phyloP scores from a whole-genome alignment of 345 rosid genomes.

The Alliaria petiolata region DNA sequence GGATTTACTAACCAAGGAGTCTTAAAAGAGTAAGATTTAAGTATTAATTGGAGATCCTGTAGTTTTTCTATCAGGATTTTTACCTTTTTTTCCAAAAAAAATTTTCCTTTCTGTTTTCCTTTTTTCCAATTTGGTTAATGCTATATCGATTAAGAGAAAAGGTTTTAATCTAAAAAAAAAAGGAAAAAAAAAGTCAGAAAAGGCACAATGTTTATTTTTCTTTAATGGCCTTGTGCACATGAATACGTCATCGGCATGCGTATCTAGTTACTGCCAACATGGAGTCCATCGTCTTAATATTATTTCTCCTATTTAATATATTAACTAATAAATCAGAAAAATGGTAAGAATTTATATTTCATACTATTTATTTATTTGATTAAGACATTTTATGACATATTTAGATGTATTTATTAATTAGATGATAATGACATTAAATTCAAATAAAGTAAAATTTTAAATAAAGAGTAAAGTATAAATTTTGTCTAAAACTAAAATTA shows the following conservation, averaged over 20 bases:
- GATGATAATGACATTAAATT: too few species aligned
- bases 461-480: too few species aligned
- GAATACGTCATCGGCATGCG: not conserved
- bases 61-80: not conserved
- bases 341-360: not conserved
- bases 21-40: not conserved
- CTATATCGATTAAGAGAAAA: too few species aligned
- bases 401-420: too few species aligned
- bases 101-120: too few species aligned
- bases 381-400: not conserved
- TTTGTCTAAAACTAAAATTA: too few species aligned
- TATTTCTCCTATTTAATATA: not conserved
- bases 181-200: too few species aligned
- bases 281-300: not conserved
- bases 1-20: not conserved
- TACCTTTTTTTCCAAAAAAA: too few species aligned
- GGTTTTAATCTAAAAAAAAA: too few species aligned
- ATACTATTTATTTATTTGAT: not conserved
- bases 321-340: not conserved
- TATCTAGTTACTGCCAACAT: not conserved
- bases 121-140: too few species aligned
- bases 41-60: not conserved
- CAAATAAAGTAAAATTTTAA: too few species aligned
- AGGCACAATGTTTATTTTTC: not conserved
- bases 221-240: conserved; percentile 1